Evolutionary conservation across 768 basidiomycete species (phyloP), one percentile per base, ranked within the genome.

Genomic region (Hydnum rufescens): DNA sequence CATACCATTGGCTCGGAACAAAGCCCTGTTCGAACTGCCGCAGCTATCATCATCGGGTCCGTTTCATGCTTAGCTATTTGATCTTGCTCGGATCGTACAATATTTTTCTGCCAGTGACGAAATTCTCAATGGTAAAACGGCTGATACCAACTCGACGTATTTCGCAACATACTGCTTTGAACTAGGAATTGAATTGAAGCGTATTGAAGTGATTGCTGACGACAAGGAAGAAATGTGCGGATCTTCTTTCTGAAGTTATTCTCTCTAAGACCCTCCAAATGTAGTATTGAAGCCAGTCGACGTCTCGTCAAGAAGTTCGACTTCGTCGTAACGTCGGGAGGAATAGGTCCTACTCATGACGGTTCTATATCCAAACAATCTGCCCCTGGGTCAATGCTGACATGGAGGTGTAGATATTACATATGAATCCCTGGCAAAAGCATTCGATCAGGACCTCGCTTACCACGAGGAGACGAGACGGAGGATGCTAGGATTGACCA

Each of bases 281-380:
- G 16, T 30, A 90, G 87, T 55, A 70, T 84, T 54, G 86, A 93
- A 61, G 89, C 92, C 4, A 86, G 84, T 32, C 70, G 76, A 55
- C 71, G 88, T 19, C 77, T 97, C 74, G 80, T 82, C 34, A 65
- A 71, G 32, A 74, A 73, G 44, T 92, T 89, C 63, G 92, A 95
- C 63, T 79, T 90, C 59, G 89, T 95, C 28, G 72, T 96, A 51
- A 92, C 87, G 0, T 80, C 78, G 8, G 90, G 92, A 1, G 90
- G 92, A 0, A 88, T 95, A 52, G 88, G 88, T 0, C 85, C 87
- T 2, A 92, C 87, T 8, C 86, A 89, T 60, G 87, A 87, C 60
- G 85, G 85, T 83, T 57, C 53, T 39, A 8, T 39, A 8, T 8
- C 34, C 19, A 8, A 8, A 39, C 44, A 16, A 13, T 47, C 13